These are phyloP conservation scores for Aphelidium insulamus DNA, from an alignment of 371 early-diverging fungal genomes.

Conservation along the genomic window DNA sequence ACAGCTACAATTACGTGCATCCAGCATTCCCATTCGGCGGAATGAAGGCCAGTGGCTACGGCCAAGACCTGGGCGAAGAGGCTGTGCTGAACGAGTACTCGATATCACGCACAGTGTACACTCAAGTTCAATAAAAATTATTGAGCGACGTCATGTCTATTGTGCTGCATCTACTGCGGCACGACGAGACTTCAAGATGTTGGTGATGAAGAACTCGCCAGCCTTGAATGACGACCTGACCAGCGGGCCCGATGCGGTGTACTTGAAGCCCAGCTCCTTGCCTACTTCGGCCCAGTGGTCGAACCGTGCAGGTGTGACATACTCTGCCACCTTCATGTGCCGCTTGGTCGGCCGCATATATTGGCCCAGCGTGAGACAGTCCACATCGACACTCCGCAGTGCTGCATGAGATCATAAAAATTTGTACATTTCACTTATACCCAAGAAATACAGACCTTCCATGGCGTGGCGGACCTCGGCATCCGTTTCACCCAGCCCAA, in stretches of 20 bases:
- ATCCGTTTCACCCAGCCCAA: constrained; percentile 90
- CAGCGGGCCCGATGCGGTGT: constrained; percentile 86
- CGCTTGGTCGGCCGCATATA: constrained; percentile 97
- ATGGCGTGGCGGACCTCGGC: constrained; percentile 73
- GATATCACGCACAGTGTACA: constrained; percentile 36
- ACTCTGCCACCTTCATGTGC: constrained; percentile 90
- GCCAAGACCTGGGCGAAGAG: constrained; percentile 50
- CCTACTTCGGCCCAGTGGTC: constrained; percentile 68
- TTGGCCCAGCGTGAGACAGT: constrained; percentile 92
- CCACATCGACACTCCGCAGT: constrained; percentile 62
- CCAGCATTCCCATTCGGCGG: constrained; percentile 66
- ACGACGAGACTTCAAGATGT: constrained; percentile 28
- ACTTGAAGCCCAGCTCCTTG: constrained; percentile 71
- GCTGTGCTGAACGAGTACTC: constrained; percentile 37
- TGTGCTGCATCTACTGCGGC: too few relatives aligned
- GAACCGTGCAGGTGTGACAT: constrained; percentile 81
- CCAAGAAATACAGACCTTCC: constrained; percentile 20
- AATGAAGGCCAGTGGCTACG: constrained; percentile 61
- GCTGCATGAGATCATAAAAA: constrained; percentile 15
- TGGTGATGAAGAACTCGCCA: constrained; percentile 88
- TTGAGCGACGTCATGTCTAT: too few relatives aligned
- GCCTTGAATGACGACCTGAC: constrained; percentile 93
- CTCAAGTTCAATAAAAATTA: constrained; percentile 6
- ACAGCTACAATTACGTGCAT: constrained; percentile 24
- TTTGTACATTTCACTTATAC: not conserved